Evolutionary conservation across 257 asterid species (phyloP).

Genomic region (Nicotiana tabacum): DNA sequence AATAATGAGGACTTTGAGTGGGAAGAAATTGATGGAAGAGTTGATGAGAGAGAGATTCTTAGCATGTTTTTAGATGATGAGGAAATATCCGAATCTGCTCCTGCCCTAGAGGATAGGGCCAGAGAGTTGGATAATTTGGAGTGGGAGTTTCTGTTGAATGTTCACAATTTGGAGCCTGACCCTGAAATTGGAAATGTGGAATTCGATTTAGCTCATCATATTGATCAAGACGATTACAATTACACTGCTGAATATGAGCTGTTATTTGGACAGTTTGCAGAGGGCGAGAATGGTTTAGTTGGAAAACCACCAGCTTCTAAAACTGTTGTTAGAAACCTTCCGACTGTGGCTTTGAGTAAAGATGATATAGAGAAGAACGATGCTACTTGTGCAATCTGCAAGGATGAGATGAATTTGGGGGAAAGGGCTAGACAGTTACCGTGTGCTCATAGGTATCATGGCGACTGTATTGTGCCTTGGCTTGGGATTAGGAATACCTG

Average conservation of each 20-base stretch:
- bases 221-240: conserved; percentile 27
- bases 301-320: conserved; percentile 37
- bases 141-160: conserved; percentile 40
- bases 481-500: conserved; percentile 55
- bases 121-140: conserved; percentile 19
- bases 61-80: conserved; percentile 24
- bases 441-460: conserved; percentile 51
- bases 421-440: conserved; percentile 46
- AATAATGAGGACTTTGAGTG: conserved; percentile 32
- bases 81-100: conserved; percentile 5
- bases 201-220: conserved; percentile 9
- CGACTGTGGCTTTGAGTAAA: conserved; percentile 17
- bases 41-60: conserved; percentile 31
- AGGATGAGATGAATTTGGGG: conserved; percentile 46
- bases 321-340: conserved; percentile 26
- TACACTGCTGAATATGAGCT: conserved; percentile 27
- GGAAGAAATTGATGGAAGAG: conserved; percentile 32
- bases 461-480: conserved; percentile 59
- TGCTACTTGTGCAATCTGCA: conserved; percentile 47
- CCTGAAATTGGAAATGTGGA: conserved; percentile 20
- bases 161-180: conserved; percentile 18
- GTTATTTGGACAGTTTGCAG: conserved; percentile 29
- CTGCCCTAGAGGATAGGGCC: conserved; percentile 20
- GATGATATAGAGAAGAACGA: conserved; percentile 21
- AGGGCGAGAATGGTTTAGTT: conserved; percentile 16